Evolutionary conservation across 805 yeast species (phyloP).

Genomic region (Nakazawaea ernobii): DNA sequence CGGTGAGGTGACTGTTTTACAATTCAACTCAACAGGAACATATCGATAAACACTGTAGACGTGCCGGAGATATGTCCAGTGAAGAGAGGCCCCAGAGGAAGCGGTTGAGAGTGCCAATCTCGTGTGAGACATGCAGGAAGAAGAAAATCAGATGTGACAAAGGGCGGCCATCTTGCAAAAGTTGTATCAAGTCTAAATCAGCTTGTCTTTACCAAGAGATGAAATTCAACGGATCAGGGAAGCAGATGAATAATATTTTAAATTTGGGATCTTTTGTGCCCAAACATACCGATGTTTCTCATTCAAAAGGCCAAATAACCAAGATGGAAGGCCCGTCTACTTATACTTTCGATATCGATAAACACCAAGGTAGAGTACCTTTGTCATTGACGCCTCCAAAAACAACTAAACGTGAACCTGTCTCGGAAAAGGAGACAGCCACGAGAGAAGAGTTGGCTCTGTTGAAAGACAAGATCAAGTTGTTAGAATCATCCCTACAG

Average conservation of each 20-base stretch:
- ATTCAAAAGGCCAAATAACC: too few relatives aligned
- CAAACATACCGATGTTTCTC: too few relatives aligned
- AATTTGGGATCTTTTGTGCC: slow-evolving; percentile 5
- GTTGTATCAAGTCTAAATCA: slow-evolving; percentile 2
- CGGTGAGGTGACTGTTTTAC: too few relatives aligned
- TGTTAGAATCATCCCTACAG: slow-evolving; percentile 36
- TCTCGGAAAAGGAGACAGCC: neutral
- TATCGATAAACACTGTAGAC: neutral
- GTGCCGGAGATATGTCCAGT: neutral
- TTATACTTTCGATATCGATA: too few relatives aligned
- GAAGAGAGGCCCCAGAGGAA: neutral
- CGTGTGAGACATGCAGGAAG: slow-evolving; percentile 9
- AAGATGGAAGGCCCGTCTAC: too few relatives aligned
- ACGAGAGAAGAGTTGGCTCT: slow-evolving; percentile 22
- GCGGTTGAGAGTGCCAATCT: slow-evolving; percentile 9
- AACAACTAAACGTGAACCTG: too few relatives aligned
- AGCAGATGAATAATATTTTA: slow-evolving; percentile 1
- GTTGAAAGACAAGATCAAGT: slow-evolving; percentile 35
- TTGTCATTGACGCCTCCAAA: neutral
- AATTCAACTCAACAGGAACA: too few relatives aligned
- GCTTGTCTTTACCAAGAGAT: slow-evolving; percentile 8
- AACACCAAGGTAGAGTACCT: too few relatives aligned
- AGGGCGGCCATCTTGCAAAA: slow-evolving; percentile 3
- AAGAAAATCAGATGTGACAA: slow-evolving; percentile 10
- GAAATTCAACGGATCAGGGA: neutral